Base-by-base conservation (phyloP, 805 yeast species). In the Cyberlindnera meyerae region DNA sequence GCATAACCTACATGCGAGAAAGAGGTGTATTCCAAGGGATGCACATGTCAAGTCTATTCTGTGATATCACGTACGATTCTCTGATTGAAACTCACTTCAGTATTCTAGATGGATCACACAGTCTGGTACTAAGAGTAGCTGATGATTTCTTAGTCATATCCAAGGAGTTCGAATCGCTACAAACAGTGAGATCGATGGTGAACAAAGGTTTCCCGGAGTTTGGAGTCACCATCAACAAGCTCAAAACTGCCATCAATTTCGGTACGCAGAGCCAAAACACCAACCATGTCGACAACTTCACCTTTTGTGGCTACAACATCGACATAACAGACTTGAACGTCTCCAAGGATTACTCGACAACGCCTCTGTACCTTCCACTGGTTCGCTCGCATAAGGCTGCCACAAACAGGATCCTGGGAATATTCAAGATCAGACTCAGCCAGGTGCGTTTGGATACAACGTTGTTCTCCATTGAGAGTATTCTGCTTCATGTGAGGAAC, bases 1-100 rank as follows among this genome's bases (percentile, higher is more conserved):
- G 57, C 1, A 43, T 48, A 7, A 57, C 63, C 4, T 73, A 66
- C 49, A 51, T 55, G n/a, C 62, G 95, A 40, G 73, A 62, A 29
- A 57, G 62, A 8, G 97, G 97, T 0, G 67, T 90, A 0, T 88
- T 81, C 36, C 97, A 89, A 61, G 97, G 97, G 0, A 74, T 86
- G 7, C 77, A 80, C 2, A 57, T 88, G 4, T 90, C 95, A 39
- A 72, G 83, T 1, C 63, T 79, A 5, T 66, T 89, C 24, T 87
- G 95, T 44, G 85, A 87, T 44, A 45, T 87, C 1, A 71, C 84
- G 0, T 82, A 82, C 49, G 87, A 82, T 49, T 65, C 70, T 2
- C 52, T 89, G 21, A 69, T 82, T 9, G 64, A 66, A 20, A 44
- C 45, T 4, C 42, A 45, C 32, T 47, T 48, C 47, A 45, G 51